phyloP scores from a whole-genome alignment of 768 basidiomycete species.

The Leccinum disarticulatum region DNA sequence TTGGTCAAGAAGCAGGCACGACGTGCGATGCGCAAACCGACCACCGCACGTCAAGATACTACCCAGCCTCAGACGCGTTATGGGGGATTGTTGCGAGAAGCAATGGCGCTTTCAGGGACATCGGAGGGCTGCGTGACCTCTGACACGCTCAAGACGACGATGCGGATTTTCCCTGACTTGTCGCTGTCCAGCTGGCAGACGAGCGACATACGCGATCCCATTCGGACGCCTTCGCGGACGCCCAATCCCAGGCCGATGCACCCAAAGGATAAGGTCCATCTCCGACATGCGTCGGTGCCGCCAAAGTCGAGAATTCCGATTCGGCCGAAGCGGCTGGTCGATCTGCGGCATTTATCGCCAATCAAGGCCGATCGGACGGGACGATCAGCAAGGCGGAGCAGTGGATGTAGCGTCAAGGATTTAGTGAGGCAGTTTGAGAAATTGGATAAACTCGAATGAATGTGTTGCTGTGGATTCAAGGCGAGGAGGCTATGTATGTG shows the following conservation, averaged over 20 bases:
- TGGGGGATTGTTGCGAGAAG: conserved; percentile 45
- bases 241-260: conserved; percentile 44
- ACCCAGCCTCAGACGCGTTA: conserved; percentile 48
- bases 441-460: conserved; percentile 15
- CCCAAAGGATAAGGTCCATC: conserved; percentile 65
- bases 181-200: conserved; percentile 35
- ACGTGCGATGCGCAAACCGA: not conserved
- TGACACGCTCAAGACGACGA: conserved; percentile 35
- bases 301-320: conserved; percentile 42
- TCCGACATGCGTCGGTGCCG: conserved; percentile 52
- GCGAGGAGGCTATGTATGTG: not conserved
- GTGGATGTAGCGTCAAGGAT: conserved; percentile 72
- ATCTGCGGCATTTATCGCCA: conserved; percentile 45
- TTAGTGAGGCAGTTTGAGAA: conserved; percentile 63
- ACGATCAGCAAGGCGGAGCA: conserved; percentile 51
- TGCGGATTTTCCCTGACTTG: conserved; percentile 44
- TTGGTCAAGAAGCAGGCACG: conserved; percentile 30
- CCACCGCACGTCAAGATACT: conserved; percentile 11
- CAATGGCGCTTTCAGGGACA: conserved; percentile 24
- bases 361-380: conserved; percentile 38
- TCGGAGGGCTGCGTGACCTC: conserved; percentile 19
- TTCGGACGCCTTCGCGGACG: conserved; percentile 58
- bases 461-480: not conserved
- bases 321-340: conserved; percentile 50
- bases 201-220: conserved; percentile 44